Evolutionary conservation across 208 protist genomes (phyloP).

Genomic region (Leptomonas seymouri): DNA sequence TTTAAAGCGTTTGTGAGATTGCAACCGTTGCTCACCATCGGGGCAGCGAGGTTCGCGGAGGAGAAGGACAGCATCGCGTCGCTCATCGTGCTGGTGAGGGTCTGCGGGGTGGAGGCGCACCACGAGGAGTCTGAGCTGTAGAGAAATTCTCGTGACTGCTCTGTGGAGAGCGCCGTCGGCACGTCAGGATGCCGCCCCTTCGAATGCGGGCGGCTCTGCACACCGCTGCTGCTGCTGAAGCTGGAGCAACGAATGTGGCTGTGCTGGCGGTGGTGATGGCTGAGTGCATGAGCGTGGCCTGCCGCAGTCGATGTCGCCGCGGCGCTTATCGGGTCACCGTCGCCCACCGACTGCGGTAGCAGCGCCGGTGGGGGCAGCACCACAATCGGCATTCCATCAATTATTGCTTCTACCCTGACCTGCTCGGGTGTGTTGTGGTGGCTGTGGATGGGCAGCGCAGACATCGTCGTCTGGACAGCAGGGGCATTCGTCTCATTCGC

Average conservation of each 20-base stretch:
- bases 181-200: background rate
- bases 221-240: slow-evolving; percentile 13
- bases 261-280: background rate
- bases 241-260: slow-evolving; percentile 4
- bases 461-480: background rate
- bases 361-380: slow-evolving; percentile 9
- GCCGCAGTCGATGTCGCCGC: background rate
- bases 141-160: slow-evolving; percentile 17
- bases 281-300: background rate
- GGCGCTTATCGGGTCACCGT: background rate
- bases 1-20: slow-evolving; percentile 9
- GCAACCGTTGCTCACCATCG: slow-evolving; percentile 18
- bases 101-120: slow-evolving; percentile 5
- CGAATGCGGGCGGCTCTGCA: slow-evolving; percentile 4
- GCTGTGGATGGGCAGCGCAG: background rate
- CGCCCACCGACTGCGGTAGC: background rate
- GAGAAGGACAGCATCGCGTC: slow-evolving; percentile 18
- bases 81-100: slow-evolving; percentile 14
- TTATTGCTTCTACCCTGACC: background rate
- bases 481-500: background rate
- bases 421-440: background rate
- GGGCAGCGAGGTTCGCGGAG: slow-evolving; percentile 22
- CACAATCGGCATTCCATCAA: slow-evolving; percentile 7
- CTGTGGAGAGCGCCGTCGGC: background rate
- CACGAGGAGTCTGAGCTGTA: slow-evolving; percentile 13